Evolutionary conservation across 305 asterid species (phyloP).

Genomic region (Ajuga reptans): DNA sequence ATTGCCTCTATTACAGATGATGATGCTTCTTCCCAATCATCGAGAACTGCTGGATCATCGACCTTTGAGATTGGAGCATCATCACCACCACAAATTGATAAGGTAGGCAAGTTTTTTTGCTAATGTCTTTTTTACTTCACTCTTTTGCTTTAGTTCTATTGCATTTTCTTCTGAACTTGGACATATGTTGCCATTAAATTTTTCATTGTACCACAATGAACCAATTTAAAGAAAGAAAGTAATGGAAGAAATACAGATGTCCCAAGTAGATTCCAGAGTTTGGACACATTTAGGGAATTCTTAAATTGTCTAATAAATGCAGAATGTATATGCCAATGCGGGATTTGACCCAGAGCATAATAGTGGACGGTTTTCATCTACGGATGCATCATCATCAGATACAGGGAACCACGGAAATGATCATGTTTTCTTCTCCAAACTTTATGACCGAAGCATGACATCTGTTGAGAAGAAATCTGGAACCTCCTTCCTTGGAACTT

Average conservation of each 20-base stretch:
- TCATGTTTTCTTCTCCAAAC: slow-evolving; percentile 26
- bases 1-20: slow-evolving; percentile 68
- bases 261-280: background rate
- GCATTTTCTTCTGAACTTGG: slow-evolving; percentile 5
- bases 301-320: slow-evolving; percentile 26
- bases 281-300: background rate
- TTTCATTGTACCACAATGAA: background rate
- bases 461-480: slow-evolving; percentile 40
- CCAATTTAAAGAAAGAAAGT: background rate
- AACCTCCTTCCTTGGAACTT: slow-evolving; percentile 30
- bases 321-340: slow-evolving; percentile 37
- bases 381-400: slow-evolving; percentile 32
- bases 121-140: background rate
- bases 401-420: slow-evolving; percentile 26
- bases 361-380: slow-evolving; percentile 16
- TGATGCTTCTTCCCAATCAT: slow-evolving; percentile 67
- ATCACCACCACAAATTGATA: slow-evolving; percentile 53
- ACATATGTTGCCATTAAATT: background rate
- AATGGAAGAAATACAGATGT: background rate
- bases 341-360: slow-evolving; percentile 22
- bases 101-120: slow-evolving; percentile 33
- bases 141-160: background rate
- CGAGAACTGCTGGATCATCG: slow-evolving; percentile 47
- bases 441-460: slow-evolving; percentile 57
- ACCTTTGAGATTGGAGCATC: slow-evolving; percentile 35